A percentile compares a stretch with the other conserved stretches of the same genome.
phyloP scores from a whole-genome alignment of 495 filamentous ascomycete species.

The Daldinia decipiens region DNA sequence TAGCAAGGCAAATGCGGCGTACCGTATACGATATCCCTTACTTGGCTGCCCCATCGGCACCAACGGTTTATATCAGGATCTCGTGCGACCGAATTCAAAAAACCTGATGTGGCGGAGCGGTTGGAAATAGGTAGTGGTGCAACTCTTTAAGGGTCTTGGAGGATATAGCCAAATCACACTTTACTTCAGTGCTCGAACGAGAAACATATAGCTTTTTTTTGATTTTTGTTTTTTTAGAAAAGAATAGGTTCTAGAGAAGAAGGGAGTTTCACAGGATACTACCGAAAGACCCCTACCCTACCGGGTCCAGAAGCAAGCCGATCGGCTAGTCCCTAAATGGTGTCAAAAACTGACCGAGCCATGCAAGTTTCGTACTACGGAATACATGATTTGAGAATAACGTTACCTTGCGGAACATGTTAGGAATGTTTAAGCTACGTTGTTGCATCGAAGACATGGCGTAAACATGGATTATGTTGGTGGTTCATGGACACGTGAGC shows the following conservation, averaged over 20 bases:
- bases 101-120: background rate
- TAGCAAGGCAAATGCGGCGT: background rate
- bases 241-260: background rate
- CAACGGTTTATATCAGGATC: background rate
- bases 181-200: background rate
- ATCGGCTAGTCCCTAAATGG: background rate
- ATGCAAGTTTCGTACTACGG: background rate
- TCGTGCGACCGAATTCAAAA: background rate
- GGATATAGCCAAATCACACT: background rate
- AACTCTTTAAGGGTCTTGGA: background rate
- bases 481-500: constrained; percentile 17
- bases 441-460: constrained; percentile 5
- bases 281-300: background rate
- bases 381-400: constrained; percentile 16
- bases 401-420: constrained; percentile 12
- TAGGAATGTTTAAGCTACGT: constrained; percentile 9
- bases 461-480: constrained; percentile 16
- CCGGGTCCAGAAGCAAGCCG: background rate
- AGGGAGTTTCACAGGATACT: background rate
- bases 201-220: background rate
- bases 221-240: background rate
- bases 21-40: background rate
- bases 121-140: background rate
- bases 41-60: background rate
- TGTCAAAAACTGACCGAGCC: constrained; percentile 8